Evolutionary conservation across 2,329 filamentous ascomycete species (phyloP).

Genomic region (Penicillium paneum): DNA sequence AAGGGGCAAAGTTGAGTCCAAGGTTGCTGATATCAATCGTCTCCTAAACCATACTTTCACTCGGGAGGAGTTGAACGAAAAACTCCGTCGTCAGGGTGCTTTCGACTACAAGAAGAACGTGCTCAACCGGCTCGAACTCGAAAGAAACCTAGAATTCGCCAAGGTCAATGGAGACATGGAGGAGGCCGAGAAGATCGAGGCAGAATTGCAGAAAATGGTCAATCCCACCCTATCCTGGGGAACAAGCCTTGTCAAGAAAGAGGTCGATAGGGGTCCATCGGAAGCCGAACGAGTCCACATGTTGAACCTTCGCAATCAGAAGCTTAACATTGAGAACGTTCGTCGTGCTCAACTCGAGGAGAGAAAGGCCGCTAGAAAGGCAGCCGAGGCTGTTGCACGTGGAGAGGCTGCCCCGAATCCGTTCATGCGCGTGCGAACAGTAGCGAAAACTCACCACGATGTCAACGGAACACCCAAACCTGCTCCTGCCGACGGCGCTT

Average conservation of each 20-base stretch:
- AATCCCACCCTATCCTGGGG: slow-evolving; percentile 69
- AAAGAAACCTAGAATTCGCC: slow-evolving; percentile 64
- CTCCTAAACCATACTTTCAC: slow-evolving; percentile 80
- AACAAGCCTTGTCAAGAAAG: slow-evolving; percentile 61
- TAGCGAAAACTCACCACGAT: slow-evolving; percentile 66
- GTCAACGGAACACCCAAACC: slow-evolving; percentile 38
- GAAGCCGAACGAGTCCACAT: slow-evolving; percentile 81
- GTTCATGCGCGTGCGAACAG: slow-evolving; percentile 62
- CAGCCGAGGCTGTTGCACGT: slow-evolving; percentile 59
- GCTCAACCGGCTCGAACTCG: slow-evolving; percentile 65
- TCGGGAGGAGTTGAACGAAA: slow-evolving; percentile 74
- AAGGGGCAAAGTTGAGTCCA: slow-evolving; percentile 64
- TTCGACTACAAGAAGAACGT: slow-evolving; percentile 65
- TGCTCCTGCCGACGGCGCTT: slow-evolving; percentile 28
- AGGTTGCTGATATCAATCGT: slow-evolving; percentile 75
- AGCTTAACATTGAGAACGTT: slow-evolving; percentile 82
- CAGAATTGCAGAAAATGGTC: slow-evolving; percentile 46
- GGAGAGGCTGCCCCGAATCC: slow-evolving; percentile 58
- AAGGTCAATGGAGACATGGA: slow-evolving; percentile 61
- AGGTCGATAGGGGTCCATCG: slow-evolving; percentile 49
- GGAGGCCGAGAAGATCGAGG: slow-evolving; percentile 48
- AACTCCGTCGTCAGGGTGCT: slow-evolving; percentile 68
- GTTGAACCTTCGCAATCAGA: slow-evolving; percentile 80
- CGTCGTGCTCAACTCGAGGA: slow-evolving; percentile 86
- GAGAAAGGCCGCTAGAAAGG: slow-evolving; percentile 60